These are phyloP conservation scores for Termitomyces sp. DNA, from an alignment of 1,284 basidiomycete species.

Conservation along the genomic window DNA sequence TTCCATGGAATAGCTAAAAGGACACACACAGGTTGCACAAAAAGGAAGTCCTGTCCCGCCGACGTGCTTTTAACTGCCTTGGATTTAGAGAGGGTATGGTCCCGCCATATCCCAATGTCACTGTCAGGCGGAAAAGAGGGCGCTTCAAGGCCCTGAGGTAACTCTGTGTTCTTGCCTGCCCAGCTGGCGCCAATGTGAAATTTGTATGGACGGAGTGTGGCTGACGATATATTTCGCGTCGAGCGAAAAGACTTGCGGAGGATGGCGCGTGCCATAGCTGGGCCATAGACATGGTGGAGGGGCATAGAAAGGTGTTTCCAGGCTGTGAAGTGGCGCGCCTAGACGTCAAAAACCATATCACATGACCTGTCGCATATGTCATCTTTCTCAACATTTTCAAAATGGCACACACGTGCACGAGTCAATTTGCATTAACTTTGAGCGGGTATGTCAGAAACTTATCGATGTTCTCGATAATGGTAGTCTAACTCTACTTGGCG, in stretches of 20 bases:
- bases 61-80: conserved; percentile 41
- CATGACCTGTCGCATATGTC: conserved; percentile 9
- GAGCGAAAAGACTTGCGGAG: conserved; percentile 11
- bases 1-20: neutral
- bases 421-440: too few species aligned
- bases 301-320: neutral
- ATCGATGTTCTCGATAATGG: too few species aligned
- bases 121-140: conserved; percentile 58
- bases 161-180: conserved; percentile 52
- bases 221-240: conserved; percentile 16
- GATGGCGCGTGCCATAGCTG: conserved; percentile 14
- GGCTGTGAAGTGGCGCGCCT: neutral
- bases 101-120: conserved; percentile 70
- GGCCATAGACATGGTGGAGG: conserved; percentile 7
- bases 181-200: conserved; percentile 76
- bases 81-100: conserved; percentile 49
- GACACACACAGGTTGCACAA: conserved; percentile 60
- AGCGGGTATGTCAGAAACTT: too few species aligned
- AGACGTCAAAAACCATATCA: conserved; percentile 10
- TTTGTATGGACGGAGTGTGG: conserved; percentile 45
- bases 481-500: neutral
- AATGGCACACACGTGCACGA: too few species aligned
- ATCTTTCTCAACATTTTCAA: neutral
- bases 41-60: conserved; percentile 79
- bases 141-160: conserved; percentile 40